Conservation (phyloP, 495 filamentous ascomycete species). For the Thozetella sp. region DNA sequence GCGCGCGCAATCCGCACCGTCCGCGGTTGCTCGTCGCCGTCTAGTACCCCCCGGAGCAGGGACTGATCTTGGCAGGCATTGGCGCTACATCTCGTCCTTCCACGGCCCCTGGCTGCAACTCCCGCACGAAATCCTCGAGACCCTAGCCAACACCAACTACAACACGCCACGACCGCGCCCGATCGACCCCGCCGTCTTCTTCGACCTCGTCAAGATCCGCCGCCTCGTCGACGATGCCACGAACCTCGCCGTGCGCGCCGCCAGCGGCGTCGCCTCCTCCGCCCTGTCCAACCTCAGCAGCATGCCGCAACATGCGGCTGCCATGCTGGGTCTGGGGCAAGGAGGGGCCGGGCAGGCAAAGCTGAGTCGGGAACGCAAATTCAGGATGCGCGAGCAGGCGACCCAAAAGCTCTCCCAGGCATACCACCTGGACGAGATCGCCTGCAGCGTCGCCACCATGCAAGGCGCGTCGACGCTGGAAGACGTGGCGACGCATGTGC, state of each 20-base stretch:
- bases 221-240: constrained; percentile 77
- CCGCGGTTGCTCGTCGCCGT: not conserved
- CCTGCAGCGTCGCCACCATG: constrained; percentile 80
- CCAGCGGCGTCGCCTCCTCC: constrained; percentile 67
- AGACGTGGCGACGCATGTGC: constrained; percentile 73
- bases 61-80: constrained; percentile 56
- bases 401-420: constrained; percentile 74
- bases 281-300: constrained; percentile 57
- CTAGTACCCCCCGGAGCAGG: not conserved
- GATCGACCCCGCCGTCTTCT: constrained; percentile 80
- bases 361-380: constrained; percentile 71
- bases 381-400: constrained; percentile 75
- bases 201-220: constrained; percentile 79
- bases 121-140: constrained; percentile 78
- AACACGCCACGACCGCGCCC: constrained; percentile 72
- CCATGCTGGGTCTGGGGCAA: constrained; percentile 59
- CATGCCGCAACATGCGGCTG: constrained; percentile 53
- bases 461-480: constrained; percentile 77
- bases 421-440: constrained; percentile 79
- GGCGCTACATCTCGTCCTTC: constrained; percentile 81
- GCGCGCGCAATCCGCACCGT: not conserved
- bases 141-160: constrained; percentile 77
- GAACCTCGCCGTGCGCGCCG: constrained; percentile 73
- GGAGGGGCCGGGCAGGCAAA: constrained; percentile 60
- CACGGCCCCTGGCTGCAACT: constrained; percentile 87